Evolutionary conservation across 805 yeast genomes (phyloP).

Genomic region (Kodamaea neixiangensis): DNA sequence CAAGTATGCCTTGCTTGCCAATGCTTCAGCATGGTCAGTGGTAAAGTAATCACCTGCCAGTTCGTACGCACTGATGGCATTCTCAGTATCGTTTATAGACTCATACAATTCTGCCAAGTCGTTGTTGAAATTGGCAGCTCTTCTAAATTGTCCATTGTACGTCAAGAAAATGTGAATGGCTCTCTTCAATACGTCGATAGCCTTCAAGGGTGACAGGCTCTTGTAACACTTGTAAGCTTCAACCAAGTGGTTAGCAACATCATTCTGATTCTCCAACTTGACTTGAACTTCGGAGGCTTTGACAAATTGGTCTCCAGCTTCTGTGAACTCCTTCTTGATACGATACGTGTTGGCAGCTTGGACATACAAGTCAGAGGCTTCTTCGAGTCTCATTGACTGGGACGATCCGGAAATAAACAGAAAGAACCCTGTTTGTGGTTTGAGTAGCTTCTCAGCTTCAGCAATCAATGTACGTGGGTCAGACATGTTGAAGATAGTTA

Average conservation of each 20-base stretch:
- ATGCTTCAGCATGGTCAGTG: slow-evolving; percentile 90
- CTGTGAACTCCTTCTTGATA: slow-evolving; percentile 65
- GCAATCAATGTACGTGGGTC: slow-evolving; percentile 48
- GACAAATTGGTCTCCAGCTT: slow-evolving; percentile 83
- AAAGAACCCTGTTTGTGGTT: slow-evolving; percentile 72
- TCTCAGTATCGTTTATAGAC: slow-evolving; percentile 59
- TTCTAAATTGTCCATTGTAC: slow-evolving; percentile 88
- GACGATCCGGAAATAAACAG: slow-evolving; percentile 64
- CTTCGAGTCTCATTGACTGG: slow-evolving; percentile 69
- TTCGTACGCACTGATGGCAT: slow-evolving; percentile 78
- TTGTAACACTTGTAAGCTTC: slow-evolving; percentile 90
- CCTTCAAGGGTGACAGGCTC: slow-evolving; percentile 69
- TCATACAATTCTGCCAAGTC: slow-evolving; percentile 90
- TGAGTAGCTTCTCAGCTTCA: slow-evolving; percentile 45
- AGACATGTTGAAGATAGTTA: slow-evolving; percentile 26
- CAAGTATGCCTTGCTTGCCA: slow-evolving; percentile 82
- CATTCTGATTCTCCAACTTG: slow-evolving; percentile 77
- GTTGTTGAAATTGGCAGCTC: slow-evolving; percentile 92
- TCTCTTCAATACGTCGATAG: slow-evolving; percentile 71
- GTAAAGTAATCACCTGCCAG: slow-evolving; percentile 96
- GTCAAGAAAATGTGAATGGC: slow-evolving; percentile 83
- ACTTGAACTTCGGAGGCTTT: slow-evolving; percentile 82
- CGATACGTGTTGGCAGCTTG: slow-evolving; percentile 94
- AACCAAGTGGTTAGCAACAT: slow-evolving; percentile 84
- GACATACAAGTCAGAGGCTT: slow-evolving; percentile 85